Evolutionary conservation across 495 filamentous ascomycete species (phyloP), one percentile per base, ranked within the genome.

Genomic region (Hypomontagnella submonticulosa): DNA sequence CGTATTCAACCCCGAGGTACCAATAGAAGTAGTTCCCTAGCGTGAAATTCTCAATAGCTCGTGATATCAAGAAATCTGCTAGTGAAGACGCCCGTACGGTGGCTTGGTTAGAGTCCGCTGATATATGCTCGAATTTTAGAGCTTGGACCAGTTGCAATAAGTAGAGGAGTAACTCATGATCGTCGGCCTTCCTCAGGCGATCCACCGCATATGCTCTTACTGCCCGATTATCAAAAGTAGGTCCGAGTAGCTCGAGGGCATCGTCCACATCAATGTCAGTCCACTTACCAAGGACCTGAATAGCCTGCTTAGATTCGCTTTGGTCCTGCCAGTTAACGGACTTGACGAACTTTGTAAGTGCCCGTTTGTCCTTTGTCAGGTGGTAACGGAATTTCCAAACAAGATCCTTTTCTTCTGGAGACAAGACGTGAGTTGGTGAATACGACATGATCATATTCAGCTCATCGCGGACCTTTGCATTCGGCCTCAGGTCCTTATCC

Each of bases 341-440:
- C 75, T 98, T 98, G 69, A 97, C 92, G 64, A 99, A 97, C 70
- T 99, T 99, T 18, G 95, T 97, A 37, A 98, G 80, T 1, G 94
- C 95, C 61, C 91, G 85, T 77, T 98, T 98, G 68, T 99, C 93
- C 36, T 92, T 85, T 0, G 92, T 93, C 4, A 99, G 75, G 73
- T 97, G 92, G 74, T 97, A 95, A 47, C 95, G 83, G 79, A 97
- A 99, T 66, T 94, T 92, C 95, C 95, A 99, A 30, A 99, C 84
- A 9, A 97, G 81, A 74, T 99, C 96, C 70, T 96, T 97, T 69
- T 99, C 96, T 67, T 96, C 92, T 0, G 90, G 83, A 3, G 87
- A 90, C 5, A 99, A 83, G 23, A 89, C 86, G 56, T 97, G 92
- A 0, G 93, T 97, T 4, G 95, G 95, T 8, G 93, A 92, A 70